These are phyloP conservation scores for Hysterium pulicare DNA, from an alignment of 2,329 filamentous ascomycete genomes.

Conservation along the genomic window DNA sequence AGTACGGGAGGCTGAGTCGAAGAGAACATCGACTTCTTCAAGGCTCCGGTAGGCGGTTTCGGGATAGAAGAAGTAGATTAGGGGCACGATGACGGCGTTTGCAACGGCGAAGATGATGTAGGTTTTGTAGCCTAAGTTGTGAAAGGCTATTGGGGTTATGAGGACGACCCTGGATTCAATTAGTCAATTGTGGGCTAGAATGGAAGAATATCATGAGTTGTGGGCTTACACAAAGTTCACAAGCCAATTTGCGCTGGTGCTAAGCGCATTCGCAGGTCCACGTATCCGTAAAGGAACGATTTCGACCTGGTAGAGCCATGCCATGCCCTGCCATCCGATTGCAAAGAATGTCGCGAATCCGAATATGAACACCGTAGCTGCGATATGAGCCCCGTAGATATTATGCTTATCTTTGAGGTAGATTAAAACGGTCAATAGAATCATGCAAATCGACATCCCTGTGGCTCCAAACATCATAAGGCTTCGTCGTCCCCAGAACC, in stretches of 20 bases:
- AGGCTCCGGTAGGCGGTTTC: constrained; percentile 55
- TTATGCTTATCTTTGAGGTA: constrained; percentile 26
- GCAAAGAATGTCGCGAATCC: constrained; percentile 94
- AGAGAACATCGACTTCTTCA: constrained; percentile 68
- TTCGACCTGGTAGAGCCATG: constrained; percentile 58
- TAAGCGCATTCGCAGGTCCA: constrained; percentile 80
- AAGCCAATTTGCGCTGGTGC: constrained; percentile 75
- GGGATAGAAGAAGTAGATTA: constrained; percentile 59
- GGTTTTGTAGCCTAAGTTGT: constrained; percentile 51
- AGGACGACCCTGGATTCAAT: constrained; percentile 66
- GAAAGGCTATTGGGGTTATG: constrained; percentile 60
- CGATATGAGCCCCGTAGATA: constrained; percentile 31
- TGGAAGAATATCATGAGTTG: too few species aligned
- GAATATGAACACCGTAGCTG: constrained; percentile 74
- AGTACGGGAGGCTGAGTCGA: constrained; percentile 49
- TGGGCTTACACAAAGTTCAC: not conserved
- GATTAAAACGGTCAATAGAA: constrained; percentile 31
- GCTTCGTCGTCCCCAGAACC: constrained; percentile 35
- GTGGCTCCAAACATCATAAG: constrained; percentile 38
- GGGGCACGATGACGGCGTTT: constrained; percentile 53
- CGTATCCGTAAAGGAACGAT: constrained; percentile 86
- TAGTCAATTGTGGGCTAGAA: too few species aligned
- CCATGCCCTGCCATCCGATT: constrained; percentile 67
- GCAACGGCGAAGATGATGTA: constrained; percentile 56
- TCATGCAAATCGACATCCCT: constrained; percentile 35